These are phyloP conservation scores for Diversispora epigaea DNA, from an alignment of 192 early-diverging fungal species.

Conservation along the genomic window DNA sequence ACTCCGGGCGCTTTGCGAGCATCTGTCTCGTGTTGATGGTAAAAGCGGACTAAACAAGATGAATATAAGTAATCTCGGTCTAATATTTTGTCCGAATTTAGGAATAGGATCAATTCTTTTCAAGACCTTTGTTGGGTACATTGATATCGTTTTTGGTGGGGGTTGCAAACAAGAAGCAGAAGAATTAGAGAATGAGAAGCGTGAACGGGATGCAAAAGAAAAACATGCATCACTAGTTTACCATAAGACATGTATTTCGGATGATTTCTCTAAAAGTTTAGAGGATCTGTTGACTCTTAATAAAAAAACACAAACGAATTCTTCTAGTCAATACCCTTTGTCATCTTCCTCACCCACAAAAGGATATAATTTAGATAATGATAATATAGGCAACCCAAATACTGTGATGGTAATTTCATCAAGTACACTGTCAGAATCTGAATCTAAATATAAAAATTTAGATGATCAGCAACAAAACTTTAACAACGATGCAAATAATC, in stretches of 20 bases:
- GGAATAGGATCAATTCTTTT: slow-evolving; percentile 56
- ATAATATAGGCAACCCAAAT: background rate
- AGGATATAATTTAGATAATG: slow-evolving; percentile 21
- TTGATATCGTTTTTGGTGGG: slow-evolving; percentile 23
- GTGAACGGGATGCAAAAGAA: slow-evolving; percentile 9
- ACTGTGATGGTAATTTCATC: no score
- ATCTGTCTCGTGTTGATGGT: slow-evolving; percentile 52
- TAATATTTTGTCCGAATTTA: slow-evolving; percentile 63
- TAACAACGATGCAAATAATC: background rate
- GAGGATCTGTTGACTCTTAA: slow-evolving; percentile 21
- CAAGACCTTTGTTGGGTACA: slow-evolving; percentile 46
- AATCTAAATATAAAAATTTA: slow-evolving; percentile 1
- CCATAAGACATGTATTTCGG: slow-evolving; percentile 24
- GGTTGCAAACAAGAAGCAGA: slow-evolving; percentile 6
- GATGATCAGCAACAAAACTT: background rate
- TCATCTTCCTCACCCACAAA: slow-evolving; percentile 18
- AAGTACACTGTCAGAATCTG: background rate
- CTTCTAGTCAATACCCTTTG: slow-evolving; percentile 5
- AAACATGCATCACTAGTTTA: slow-evolving; percentile 11
- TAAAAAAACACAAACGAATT: background rate
- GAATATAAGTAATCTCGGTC: slow-evolving; percentile 58
- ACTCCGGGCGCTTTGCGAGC: slow-evolving; percentile 50
- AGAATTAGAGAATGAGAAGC: slow-evolving; percentile 10
- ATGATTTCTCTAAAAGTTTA: slow-evolving; percentile 24
- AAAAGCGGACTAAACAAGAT: slow-evolving; percentile 55